These are phyloP conservation scores for Hordeum vulgare DNA, from an alignment of 176 grass and related monocot genomes.

Conservation along the genomic window MorexV3_pseudomolecules_assembly NC_058519.1:368326873-368327372, in stretches of 20 bases:
- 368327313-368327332: slow-evolving; percentile 87
- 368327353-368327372: slow-evolving; percentile 76
- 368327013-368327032: neutral
- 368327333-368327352: slow-evolving; percentile 62
- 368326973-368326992: neutral
- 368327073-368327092: neutral
- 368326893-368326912: slow-evolving; percentile 72
- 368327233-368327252: neutral
- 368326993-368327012: neutral
- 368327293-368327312: slow-evolving; percentile 20
- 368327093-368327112: neutral
- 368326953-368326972: neutral
- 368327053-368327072: slow-evolving; percentile 5
- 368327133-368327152: neutral
- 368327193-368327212: neutral
- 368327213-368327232: neutral
- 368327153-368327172: neutral
- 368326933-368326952: neutral
- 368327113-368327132: neutral
- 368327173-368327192: neutral
- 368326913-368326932: slow-evolving; percentile 59
- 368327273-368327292: slow-evolving; percentile 1
- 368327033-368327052: slow-evolving; percentile 5
- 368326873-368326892: slow-evolving; percentile 96
- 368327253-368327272: neutral